Conservation (phyloP, 192 early-diverging fungal genomes). For the Allomyces arbusculus region DNA sequence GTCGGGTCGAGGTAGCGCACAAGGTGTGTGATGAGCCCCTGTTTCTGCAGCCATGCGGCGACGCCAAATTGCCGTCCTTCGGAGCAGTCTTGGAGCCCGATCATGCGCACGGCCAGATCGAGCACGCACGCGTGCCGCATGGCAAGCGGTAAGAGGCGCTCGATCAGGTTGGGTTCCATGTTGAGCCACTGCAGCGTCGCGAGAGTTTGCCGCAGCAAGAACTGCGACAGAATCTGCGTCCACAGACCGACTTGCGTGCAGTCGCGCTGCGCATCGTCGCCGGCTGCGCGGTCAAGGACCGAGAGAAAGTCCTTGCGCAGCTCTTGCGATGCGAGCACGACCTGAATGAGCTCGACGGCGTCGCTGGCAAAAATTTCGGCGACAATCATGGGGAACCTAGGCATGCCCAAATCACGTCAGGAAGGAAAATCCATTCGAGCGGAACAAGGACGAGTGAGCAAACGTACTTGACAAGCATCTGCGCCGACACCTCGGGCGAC, state of each 20-base stretch:
- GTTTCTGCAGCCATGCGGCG: conserved; percentile 59
- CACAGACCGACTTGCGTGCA: conserved; percentile 60
- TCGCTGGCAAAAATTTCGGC: conserved; percentile 61
- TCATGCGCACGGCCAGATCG: conserved; percentile 76
- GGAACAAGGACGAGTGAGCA: background rate
- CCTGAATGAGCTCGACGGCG: conserved; percentile 54
- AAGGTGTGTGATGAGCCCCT: conserved; percentile 51
- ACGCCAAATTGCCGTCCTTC: conserved; percentile 54
- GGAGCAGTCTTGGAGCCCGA: conserved; percentile 78
- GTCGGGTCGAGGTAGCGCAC: conserved; percentile 58
- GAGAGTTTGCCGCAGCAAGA: conserved; percentile 71
- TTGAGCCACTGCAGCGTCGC: conserved; percentile 80
- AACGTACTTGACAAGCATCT: background rate
- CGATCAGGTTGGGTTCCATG: conserved; percentile 50
- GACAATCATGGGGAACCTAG: conserved; percentile 61
- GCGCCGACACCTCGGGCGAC: background rate
- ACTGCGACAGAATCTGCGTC: conserved; percentile 69
- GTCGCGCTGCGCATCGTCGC: conserved; percentile 41
- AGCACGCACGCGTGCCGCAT: conserved; percentile 70
- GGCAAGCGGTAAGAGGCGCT: conserved; percentile 50
- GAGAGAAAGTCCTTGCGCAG: conserved; percentile 71
- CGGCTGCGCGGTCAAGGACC: conserved; percentile 51
- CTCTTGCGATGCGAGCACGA: conserved; percentile 42
- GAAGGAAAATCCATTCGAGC: background rate
- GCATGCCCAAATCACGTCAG: background rate